Conservation (phyloP, 73 alveolate species). For the Symbiodinium natans region DNA sequence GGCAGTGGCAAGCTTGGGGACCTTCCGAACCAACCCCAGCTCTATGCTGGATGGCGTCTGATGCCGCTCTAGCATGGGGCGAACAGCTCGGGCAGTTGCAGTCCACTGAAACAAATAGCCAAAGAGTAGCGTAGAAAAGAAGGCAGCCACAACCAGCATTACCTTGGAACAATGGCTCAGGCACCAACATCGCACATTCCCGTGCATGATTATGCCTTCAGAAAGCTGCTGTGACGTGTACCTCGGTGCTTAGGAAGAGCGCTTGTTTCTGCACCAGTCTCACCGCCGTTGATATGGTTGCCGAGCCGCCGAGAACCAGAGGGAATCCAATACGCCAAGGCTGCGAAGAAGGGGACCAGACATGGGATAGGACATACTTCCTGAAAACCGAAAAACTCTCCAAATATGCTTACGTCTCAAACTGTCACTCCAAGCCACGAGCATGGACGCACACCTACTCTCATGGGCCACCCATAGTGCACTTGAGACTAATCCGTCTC, state of each 20-base stretch:
- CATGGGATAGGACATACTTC: constrained; percentile 87
- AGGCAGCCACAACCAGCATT: constrained; percentile 69
- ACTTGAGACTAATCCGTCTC: too few relatives aligned
- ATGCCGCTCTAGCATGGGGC: constrained; percentile 86
- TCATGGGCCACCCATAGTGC: too few relatives aligned
- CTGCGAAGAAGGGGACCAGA: constrained; percentile 75
- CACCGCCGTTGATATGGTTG: background rate
- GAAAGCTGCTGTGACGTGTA: too few relatives aligned
- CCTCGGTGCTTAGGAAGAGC: too few relatives aligned
- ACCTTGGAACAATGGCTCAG: constrained; percentile 10
- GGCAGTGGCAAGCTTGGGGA: constrained; percentile 31
- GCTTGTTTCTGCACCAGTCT: too few relatives aligned
- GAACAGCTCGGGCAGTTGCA: constrained; percentile 80
- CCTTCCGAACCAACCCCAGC: constrained; percentile 11
- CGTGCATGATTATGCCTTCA: too few relatives aligned
- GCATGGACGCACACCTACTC: too few relatives aligned
- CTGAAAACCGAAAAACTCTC: background rate
- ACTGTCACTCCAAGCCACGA: too few relatives aligned
- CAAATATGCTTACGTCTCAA: background rate
- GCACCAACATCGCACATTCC: too few relatives aligned
- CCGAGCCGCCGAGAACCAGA: constrained; percentile 61
- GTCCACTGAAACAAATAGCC: constrained; percentile 78
- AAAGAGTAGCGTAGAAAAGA: constrained; percentile 37
- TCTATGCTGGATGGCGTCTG: constrained; percentile 30
- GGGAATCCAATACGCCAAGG: constrained; percentile 45